Conservation (phyloP, 2,329 filamentous ascomycete species). For the Coccinonectria pachysandricola region DNA sequence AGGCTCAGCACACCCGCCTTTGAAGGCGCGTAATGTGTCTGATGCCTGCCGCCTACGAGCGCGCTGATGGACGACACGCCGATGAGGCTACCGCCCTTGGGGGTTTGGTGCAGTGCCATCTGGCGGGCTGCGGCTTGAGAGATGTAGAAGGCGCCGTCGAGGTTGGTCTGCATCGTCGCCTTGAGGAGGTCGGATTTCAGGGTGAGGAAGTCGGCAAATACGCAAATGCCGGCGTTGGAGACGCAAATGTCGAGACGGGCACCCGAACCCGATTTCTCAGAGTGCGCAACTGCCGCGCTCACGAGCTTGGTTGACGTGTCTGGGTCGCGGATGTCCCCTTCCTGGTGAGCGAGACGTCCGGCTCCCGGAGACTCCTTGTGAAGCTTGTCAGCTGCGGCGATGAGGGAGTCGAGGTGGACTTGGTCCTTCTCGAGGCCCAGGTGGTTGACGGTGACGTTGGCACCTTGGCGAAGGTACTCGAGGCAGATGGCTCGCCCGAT, state of each 20-base stretch:
- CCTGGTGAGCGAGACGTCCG: slow-evolving; percentile 53
- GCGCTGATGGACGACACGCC: slow-evolving; percentile 64
- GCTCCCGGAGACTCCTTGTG: slow-evolving; percentile 30
- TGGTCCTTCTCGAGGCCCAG: slow-evolving; percentile 48
- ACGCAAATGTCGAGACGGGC: slow-evolving; percentile 67
- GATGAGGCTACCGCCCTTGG: slow-evolving; percentile 69
- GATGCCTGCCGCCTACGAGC: slow-evolving; percentile 65
- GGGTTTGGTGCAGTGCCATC: slow-evolving; percentile 55
- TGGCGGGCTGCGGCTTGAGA: slow-evolving; percentile 77
- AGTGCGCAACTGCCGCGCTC: slow-evolving; percentile 47
- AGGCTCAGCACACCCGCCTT: slow-evolving; percentile 73
- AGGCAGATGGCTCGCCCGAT: slow-evolving; percentile 80
- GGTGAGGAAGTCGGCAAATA: slow-evolving; percentile 77
- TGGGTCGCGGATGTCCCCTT: slow-evolving; percentile 68
- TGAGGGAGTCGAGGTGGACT: slow-evolving; percentile 41
- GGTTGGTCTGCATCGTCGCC: slow-evolving; percentile 66
- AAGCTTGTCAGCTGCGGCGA: slow-evolving; percentile 40
- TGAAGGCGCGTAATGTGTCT: slow-evolving; percentile 81
- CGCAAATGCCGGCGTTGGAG: slow-evolving; percentile 79
- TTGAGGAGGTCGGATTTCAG: slow-evolving; percentile 61
- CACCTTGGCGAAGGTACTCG: slow-evolving; percentile 67
- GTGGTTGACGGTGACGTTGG: slow-evolving; percentile 72
- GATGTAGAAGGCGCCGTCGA: slow-evolving; percentile 80
- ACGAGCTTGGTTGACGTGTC: slow-evolving; percentile 63
- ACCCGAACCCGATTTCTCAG: no score